phyloP scores from a whole-genome alignment of 768 basidiomycete species.

The Termitomyces bulborhizus region DNA sequence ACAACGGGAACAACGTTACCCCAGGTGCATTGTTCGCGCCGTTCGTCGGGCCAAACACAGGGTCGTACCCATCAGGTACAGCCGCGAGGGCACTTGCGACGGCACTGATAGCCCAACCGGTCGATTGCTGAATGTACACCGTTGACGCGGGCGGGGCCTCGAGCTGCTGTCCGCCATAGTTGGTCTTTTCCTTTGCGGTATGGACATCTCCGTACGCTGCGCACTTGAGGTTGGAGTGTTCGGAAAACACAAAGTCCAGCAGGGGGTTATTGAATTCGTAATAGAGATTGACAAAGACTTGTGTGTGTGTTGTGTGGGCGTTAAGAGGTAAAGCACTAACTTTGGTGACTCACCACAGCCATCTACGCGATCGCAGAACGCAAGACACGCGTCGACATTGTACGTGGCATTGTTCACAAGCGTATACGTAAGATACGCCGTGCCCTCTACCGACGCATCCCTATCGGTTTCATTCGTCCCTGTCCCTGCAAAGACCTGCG shows the following conservation, averaged over 20 bases:
- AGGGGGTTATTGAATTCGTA: constrained; percentile 42
- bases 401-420: constrained; percentile 40
- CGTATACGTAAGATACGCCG: constrained; percentile 42
- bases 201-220: constrained; percentile 39
- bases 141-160: constrained; percentile 27
- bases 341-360: constrained; percentile 30
- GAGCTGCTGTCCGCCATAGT: constrained; percentile 37
- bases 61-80: constrained; percentile 37
- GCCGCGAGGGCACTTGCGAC: constrained; percentile 25
- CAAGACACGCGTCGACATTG: constrained; percentile 35
- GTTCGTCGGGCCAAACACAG: constrained; percentile 38
- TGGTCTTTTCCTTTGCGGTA: constrained; percentile 36
- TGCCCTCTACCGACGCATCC: constrained; percentile 41
- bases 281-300: constrained; percentile 44
- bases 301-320: not conserved
- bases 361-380: constrained; percentile 29
- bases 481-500: constrained; percentile 32
- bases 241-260: constrained; percentile 30
- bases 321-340: too few species aligned
- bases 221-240: constrained; percentile 42
- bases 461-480: constrained; percentile 27
- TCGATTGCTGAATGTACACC: constrained; percentile 38
- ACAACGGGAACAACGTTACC: not conserved
- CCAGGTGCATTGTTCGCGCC: constrained; percentile 36
- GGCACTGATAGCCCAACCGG: constrained; percentile 31